Percentiles rank a stretch among this genome's conserved stretches.
phyloP scores from a whole-genome alignment of 179 eudicot genomes.

The Carnegiea gigantea region DNA sequence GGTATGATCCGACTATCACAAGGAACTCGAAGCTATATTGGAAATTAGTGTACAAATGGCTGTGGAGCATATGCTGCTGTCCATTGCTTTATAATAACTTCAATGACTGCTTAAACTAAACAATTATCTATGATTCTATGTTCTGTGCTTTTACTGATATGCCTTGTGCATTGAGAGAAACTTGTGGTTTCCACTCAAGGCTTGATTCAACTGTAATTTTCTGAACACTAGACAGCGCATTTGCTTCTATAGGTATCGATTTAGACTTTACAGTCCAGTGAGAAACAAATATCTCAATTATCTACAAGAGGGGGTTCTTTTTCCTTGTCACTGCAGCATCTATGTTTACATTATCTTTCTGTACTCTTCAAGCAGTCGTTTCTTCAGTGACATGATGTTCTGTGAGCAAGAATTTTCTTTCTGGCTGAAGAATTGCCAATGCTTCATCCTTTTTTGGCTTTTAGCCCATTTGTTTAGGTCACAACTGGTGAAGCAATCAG shows the following conservation, averaged over 20 bases:
- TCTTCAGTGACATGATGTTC: neutral
- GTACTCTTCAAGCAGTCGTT: neutral
- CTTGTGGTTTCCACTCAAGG: neutral
- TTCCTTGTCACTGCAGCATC: neutral
- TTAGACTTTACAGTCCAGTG: too few relatives aligned
- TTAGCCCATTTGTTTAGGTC: neutral
- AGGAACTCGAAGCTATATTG: neutral
- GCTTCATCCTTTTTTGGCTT: neutral
- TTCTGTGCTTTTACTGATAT: neutral
- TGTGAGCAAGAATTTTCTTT: neutral
- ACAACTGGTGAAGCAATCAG: too few relatives aligned
- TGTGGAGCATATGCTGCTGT: neutral
- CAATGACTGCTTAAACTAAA: neutral
- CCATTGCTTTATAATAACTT: neutral
- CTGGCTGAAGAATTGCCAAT: neutral
- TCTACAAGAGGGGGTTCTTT: too few relatives aligned
- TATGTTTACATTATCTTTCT: neutral
- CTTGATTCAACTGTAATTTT: neutral
- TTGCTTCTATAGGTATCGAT: too few relatives aligned
- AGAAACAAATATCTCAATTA: too few relatives aligned
- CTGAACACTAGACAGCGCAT: neutral
- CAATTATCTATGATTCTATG: neutral
- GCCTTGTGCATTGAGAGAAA: neutral
- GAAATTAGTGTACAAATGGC: neutral
- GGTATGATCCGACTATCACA: slow-evolving; percentile 39